phyloP scores from a whole-genome alignment of 139 green algal genomes.

The Zygnema circumcarinatum region DNA sequence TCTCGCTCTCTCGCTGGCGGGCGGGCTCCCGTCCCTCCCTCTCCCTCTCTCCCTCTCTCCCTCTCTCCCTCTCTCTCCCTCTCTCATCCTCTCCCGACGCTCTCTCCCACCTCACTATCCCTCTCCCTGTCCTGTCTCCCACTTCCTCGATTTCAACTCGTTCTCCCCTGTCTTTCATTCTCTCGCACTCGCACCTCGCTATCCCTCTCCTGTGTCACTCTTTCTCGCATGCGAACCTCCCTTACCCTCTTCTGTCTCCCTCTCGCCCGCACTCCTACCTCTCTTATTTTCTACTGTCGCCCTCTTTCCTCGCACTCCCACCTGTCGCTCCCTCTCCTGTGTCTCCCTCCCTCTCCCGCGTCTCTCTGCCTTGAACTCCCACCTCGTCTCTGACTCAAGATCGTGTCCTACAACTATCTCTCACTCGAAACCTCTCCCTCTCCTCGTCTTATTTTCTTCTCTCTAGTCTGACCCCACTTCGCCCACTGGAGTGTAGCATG shows the following conservation, averaged over 20 bases:
- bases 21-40: too few relatives aligned
- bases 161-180: neutral
- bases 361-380: neutral
- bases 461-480: too few relatives aligned
- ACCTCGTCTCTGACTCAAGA: neutral
- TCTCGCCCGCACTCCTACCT: constrained; percentile 18
- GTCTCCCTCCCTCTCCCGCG: neutral
- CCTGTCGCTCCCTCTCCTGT: neutral
- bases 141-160: too few relatives aligned
- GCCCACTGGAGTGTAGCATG: too few relatives aligned
- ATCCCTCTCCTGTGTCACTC: neutral
- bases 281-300: neutral
- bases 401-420: too few relatives aligned
- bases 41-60: neutral
- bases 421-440: too few relatives aligned
- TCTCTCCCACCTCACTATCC: too few relatives aligned
- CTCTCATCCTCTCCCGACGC: neutral
- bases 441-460: too few relatives aligned
- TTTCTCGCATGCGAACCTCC: neutral
- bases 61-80: neutral
- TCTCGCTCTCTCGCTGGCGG: too few relatives aligned
- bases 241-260: neutral
- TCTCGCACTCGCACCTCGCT: neutral
- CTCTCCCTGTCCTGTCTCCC: too few relatives aligned
- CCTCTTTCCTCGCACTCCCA: neutral